Evolutionary conservation across 2,329 filamentous ascomycete genomes (phyloP), one percentile per base, ranked within the genome.

Genomic region (Pezicula neosporulosa): DNA sequence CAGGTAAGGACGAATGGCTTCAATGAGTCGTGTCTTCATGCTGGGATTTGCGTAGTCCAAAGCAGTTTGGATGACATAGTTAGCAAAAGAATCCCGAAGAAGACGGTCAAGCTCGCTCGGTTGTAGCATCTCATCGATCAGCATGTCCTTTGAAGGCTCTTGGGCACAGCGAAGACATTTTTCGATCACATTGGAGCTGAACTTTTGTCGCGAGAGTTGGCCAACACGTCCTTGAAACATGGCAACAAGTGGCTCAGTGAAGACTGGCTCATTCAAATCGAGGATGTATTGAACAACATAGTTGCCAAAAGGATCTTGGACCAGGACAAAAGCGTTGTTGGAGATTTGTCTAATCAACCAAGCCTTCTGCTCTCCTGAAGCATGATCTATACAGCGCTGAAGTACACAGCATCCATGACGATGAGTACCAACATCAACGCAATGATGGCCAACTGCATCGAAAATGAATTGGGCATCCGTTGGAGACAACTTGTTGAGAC

Each of bases 201-300:
- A 99, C 73, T 99, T 99, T 76, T 99, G 94, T 68, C 91, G 92
- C 6, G 94, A 97, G 15, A 81, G 81, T 71, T 70, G 80, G 65
- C 68, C 87, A 75, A 82, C 89, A 76, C 78, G 79, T 62, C 87
- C 87, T 50, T 80, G 75, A 75, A 99, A 97, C 64, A 85, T 86
- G 48, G 80, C 76, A 55, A 95, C 94, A 38, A 99, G 78, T 3
- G 93, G 93, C 63, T 94, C 88, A 1, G 93, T 97, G 72, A 96
- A 97, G 60, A 77, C 77, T 12, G 87, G 78, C 66, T 99, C 91
- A 59, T 91, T 91, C 49, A 97, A 81, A 67, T 97, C 94, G 60
- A 99, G 84, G 66, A 99, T 97, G 74, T 99, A 99, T 73, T 99
- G 94, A 47, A 99, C 89, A 47, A 99, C 94, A 60, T 99, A 99